Percentiles rank a stretch among this genome's conserved stretches.
Conservation (phyloP, 2,329 filamentous ascomycete species). For the Ophiocordyceps polyrhachis-furcata region DNA sequence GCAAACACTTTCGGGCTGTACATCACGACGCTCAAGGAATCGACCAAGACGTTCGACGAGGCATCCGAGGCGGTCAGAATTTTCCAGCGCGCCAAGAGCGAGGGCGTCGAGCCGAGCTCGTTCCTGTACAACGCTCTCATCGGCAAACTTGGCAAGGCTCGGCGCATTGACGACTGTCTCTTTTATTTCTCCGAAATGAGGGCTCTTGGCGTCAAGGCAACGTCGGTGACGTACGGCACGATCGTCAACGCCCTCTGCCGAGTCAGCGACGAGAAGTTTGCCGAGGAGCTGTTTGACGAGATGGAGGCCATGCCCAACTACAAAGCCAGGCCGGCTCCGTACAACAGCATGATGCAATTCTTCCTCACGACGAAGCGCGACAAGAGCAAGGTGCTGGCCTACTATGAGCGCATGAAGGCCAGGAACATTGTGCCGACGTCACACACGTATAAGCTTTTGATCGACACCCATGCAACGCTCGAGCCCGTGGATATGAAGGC, state of each 20-base stretch:
- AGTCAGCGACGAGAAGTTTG: constrained; percentile 93
- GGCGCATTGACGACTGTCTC: constrained; percentile 92
- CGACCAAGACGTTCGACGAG: constrained; percentile 93
- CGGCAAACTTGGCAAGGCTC: constrained; percentile 92
- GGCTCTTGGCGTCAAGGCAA: constrained; percentile 76
- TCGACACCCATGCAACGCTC: constrained; percentile 86
- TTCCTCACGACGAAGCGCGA: constrained; percentile 96
- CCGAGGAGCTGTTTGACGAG: constrained; percentile 94
- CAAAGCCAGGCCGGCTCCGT: constrained; percentile 89
- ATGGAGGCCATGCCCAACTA: constrained; percentile 99
- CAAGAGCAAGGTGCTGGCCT: constrained; percentile 78
- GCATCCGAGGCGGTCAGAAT: constrained; percentile 94
- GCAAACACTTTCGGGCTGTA: constrained; percentile 97
- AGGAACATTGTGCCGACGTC: constrained; percentile 79
- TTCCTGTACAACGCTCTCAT: constrained; percentile 98
- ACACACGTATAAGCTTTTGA: constrained; percentile 93
- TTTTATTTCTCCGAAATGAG: constrained; percentile 99
- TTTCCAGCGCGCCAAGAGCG: constrained; percentile 80
- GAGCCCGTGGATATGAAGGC: constrained; percentile 79
- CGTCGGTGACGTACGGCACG: constrained; percentile 93
- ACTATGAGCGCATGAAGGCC: constrained; percentile 86
- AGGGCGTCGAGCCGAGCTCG: constrained; percentile 88
- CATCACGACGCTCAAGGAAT: constrained; percentile 97
- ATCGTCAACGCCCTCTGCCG: constrained; percentile 96
- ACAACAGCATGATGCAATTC: constrained; percentile 99